Percentiles rank a stretch among this genome's conserved stretches.
Evolutionary conservation across 192 early-diverging fungal genomes (phyloP).

Genomic region (Podochytrium sp.): DNA sequence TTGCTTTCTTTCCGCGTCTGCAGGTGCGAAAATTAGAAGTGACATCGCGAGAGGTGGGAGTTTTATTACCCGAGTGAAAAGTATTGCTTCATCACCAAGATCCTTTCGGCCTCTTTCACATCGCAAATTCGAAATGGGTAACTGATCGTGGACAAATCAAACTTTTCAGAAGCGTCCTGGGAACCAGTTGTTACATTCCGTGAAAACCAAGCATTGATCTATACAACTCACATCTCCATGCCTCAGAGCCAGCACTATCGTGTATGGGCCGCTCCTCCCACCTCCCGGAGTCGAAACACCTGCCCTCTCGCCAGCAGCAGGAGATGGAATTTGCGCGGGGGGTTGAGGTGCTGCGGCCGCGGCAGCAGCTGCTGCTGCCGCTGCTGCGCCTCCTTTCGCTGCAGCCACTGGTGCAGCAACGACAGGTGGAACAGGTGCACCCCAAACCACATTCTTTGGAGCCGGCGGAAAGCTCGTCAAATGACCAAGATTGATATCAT

Average conservation of each 20-base stretch:
- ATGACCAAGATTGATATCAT: slow-evolving; percentile 30
- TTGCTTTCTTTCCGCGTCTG: slow-evolving; percentile 30
- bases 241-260: slow-evolving; percentile 38
- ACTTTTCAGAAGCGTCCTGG: slow-evolving; percentile 41
- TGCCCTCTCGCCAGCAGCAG: background rate
- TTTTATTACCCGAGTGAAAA: background rate
- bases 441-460: slow-evolving; percentile 12
- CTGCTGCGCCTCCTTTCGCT: slow-evolving; percentile 19
- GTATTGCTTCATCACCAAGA: slow-evolving; percentile 1
- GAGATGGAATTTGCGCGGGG: slow-evolving; percentile 4
- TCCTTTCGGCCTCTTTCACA: slow-evolving; percentile 4
- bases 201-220: background rate
- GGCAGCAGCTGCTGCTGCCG: slow-evolving; percentile 2
- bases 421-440: background rate
- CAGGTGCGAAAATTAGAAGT: background rate
- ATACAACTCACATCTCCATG: slow-evolving; percentile 30
- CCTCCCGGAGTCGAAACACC: background rate
- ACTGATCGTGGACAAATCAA: slow-evolving; percentile 40
- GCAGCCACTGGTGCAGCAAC: background rate
- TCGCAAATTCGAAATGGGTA: slow-evolving; percentile 44
- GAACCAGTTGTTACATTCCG: background rate
- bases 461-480: slow-evolving; percentile 8
- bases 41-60: background rate
- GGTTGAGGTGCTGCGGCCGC: slow-evolving; percentile 23
- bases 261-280: slow-evolving; percentile 33